Percentiles rank a stretch among this genome's conserved stretches.
These are phyloP conservation scores for Trichoderma hamatum DNA, from an alignment of 2,329 filamentous ascomycete genomes.

Conservation along the genomic window DNA sequence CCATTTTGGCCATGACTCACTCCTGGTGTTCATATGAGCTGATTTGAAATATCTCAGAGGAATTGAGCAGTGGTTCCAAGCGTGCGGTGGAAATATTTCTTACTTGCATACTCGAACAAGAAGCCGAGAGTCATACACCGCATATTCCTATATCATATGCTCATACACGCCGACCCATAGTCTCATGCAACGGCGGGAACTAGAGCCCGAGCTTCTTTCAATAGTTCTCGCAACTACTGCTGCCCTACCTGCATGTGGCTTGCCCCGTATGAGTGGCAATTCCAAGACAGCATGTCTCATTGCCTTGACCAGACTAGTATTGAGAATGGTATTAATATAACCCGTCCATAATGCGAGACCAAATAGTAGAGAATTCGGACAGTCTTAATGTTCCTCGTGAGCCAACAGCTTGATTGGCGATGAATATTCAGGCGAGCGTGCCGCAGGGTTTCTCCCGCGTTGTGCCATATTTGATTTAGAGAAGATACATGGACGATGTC, in stretches of 20 bases:
- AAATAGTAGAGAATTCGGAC: background rate
- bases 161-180: background rate
- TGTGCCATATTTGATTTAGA: background rate
- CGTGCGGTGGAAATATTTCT: background rate
- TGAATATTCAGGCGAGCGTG: background rate
- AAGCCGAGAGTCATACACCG: background rate
- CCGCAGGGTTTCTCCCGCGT: background rate
- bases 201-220: background rate
- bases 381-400: background rate
- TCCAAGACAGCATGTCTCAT: background rate
- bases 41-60: background rate
- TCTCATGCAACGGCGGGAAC: background rate
- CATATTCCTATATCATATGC: conserved; percentile 7
- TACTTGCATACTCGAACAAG: background rate
- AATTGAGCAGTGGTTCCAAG: background rate
- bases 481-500: background rate
- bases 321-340: background rate
- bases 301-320: background rate
- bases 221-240: background rate
- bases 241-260: background rate
- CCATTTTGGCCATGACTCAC: background rate
- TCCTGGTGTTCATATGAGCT: background rate
- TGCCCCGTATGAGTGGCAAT: background rate
- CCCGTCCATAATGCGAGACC: background rate
- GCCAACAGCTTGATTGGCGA: background rate